Evolutionary conservation across 2,329 filamentous ascomycete genomes (phyloP).

Genomic region (Colletotrichum sp.): DNA sequence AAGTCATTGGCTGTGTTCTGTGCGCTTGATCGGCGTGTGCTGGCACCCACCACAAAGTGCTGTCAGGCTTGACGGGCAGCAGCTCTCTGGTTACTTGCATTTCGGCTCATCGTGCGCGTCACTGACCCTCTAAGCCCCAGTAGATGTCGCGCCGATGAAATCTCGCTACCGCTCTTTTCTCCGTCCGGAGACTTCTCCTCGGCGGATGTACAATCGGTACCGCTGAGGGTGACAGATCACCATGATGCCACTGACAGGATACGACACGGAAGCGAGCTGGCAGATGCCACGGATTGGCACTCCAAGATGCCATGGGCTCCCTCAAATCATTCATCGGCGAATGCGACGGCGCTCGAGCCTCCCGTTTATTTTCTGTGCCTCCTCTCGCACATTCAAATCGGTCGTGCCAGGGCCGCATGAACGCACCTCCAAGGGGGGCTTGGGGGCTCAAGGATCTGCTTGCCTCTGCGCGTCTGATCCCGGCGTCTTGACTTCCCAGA

Average conservation of each 20-base stretch:
- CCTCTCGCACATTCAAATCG: neutral
- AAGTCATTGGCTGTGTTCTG: conserved; percentile 13
- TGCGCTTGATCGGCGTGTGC: conserved; percentile 17
- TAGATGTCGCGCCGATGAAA: neutral
- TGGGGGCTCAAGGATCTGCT: neutral
- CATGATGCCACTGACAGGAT: neutral
- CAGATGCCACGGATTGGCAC: neutral
- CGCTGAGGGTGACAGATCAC: neutral
- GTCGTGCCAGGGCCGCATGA: conserved; percentile 8
- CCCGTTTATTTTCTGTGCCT: neutral
- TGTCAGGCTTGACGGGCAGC: conserved; percentile 11
- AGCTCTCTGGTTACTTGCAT: conserved; percentile 1
- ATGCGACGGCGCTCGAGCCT: conserved; percentile 10
- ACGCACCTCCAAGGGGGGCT: neutral
- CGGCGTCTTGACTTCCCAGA: neutral
- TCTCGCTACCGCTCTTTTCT: neutral
- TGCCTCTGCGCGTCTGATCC: neutral
- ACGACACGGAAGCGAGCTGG: neutral
- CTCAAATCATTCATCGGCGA: conserved; percentile 4
- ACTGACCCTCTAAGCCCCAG: neutral
- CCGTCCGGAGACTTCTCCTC: neutral
- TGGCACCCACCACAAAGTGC: conserved; percentile 10
- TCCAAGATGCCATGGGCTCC: conserved; percentile 1
- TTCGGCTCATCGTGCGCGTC: neutral
- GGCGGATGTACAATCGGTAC: neutral